A percentile compares a stretch with the other conserved stretches of the same genome.
These are phyloP conservation scores for Carex pumila DNA, from an alignment of 176 grass and related monocot genomes.

Conservation along the genomic window DNA sequence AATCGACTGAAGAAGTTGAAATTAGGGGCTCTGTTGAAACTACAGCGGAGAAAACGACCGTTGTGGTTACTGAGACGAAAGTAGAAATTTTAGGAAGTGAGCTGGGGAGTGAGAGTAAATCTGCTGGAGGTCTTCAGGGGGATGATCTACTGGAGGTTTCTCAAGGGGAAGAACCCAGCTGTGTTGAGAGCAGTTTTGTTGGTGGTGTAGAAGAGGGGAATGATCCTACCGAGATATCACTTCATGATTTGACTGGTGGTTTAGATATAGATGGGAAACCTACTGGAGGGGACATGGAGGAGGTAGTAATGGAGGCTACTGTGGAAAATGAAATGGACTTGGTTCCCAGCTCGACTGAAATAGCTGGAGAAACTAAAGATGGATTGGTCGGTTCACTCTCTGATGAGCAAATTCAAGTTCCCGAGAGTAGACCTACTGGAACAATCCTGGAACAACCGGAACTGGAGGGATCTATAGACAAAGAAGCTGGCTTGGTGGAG, in stretches of 20 bases:
- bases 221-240: constrained; percentile 13
- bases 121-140: constrained; percentile 1
- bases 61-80: constrained; percentile 9
- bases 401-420: background rate
- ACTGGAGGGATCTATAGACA: constrained; percentile 1
- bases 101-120: constrained; percentile 2
- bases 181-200: background rate
- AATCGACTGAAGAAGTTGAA: constrained; percentile 6
- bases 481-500: background rate
- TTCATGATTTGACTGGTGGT: constrained; percentile 19
- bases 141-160: constrained; percentile 5
- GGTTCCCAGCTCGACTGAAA: constrained; percentile 2
- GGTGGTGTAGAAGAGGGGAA: background rate
- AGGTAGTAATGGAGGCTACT: background rate
- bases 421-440: background rate
- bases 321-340: background rate
- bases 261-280: constrained; percentile 20
- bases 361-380: constrained; percentile 4
- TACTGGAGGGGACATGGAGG: constrained; percentile 6
- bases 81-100: background rate
- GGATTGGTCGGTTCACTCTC: background rate
- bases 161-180: background rate
- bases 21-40: constrained; percentile 1
- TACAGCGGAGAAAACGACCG: background rate
- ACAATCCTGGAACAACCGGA: background rate